phyloP scores from a whole-genome alignment of 768 basidiomycete genomes.

The Tricholoma sp. region DNA sequence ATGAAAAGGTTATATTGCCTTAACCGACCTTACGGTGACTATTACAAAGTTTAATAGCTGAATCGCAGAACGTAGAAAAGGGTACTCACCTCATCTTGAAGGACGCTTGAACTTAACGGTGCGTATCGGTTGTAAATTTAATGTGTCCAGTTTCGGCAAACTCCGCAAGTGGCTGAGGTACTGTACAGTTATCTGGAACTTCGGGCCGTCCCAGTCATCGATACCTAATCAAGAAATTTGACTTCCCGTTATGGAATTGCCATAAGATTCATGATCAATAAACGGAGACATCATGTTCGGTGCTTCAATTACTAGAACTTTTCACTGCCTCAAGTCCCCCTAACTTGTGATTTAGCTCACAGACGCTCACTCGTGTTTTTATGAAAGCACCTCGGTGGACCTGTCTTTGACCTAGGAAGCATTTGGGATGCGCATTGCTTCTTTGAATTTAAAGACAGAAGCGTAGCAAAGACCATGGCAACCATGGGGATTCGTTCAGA shows the following conservation, averaged over 20 bases:
- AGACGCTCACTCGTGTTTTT: constrained; percentile 42
- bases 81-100: constrained; percentile 60
- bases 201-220: neutral
- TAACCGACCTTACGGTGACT: constrained; percentile 84
- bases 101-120: constrained; percentile 38
- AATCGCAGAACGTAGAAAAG: constrained; percentile 1
- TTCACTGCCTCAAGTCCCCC: constrained; percentile 38
- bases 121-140: constrained; percentile 26
- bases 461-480: constrained; percentile 50
- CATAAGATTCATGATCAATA: neutral
- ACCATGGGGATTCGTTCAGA: constrained; percentile 45
- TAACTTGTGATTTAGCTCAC: constrained; percentile 41
- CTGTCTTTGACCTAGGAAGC: constrained; percentile 51
- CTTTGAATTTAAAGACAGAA: constrained; percentile 48
- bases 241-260: constrained; percentile 8
- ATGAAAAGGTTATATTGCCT: neutral
- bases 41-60: constrained; percentile 13
- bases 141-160: constrained; percentile 24
- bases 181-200: constrained; percentile 31
- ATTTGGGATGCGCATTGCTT: constrained; percentile 57
- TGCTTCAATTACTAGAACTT: no score
- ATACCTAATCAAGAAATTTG: constrained; percentile 6
- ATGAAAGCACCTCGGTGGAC: constrained; percentile 41
- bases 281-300: no score
- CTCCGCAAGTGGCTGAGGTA: constrained; percentile 32